These are phyloP conservation scores for Tetracentron sinense DNA, from an alignment of 164 flowering plant species.

Conservation along the genomic window DNA sequence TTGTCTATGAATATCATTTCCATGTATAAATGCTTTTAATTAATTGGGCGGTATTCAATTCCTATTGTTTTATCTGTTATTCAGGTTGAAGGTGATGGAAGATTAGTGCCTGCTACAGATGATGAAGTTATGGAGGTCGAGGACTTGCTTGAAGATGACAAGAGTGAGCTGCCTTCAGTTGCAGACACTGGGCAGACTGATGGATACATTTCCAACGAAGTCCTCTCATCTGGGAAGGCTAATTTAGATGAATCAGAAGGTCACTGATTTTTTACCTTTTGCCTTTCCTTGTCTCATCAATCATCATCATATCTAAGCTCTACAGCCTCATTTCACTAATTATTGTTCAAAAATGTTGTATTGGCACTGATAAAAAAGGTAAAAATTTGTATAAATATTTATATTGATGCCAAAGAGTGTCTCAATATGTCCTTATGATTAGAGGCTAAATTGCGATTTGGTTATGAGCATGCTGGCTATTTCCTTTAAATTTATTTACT, in stretches of 20 bases:
- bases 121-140: constrained; percentile 87
- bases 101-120: constrained; percentile 80
- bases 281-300: neutral
- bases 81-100: constrained; percentile 82
- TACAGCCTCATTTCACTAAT: no score
- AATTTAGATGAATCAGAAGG: constrained; percentile 38
- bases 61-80: neutral
- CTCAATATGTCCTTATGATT: no score
- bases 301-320: no score
- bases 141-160: constrained; percentile 58
- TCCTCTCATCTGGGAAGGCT: constrained; percentile 21
- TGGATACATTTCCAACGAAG: constrained; percentile 24
- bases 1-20: neutral
- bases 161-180: constrained; percentile 28
- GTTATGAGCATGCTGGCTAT: no score
- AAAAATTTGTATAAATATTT: no score
- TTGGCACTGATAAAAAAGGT: no score
- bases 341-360: no score
- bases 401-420: no score
- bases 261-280: constrained; percentile 17
- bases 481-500: no score
- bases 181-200: constrained; percentile 27
- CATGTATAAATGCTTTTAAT: neutral
- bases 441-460: no score
- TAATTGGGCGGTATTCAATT: neutral